Base-by-base conservation (phyloP, 2,329 filamentous ascomycete genomes). In the Verticillium nonalfalfae region DNA sequence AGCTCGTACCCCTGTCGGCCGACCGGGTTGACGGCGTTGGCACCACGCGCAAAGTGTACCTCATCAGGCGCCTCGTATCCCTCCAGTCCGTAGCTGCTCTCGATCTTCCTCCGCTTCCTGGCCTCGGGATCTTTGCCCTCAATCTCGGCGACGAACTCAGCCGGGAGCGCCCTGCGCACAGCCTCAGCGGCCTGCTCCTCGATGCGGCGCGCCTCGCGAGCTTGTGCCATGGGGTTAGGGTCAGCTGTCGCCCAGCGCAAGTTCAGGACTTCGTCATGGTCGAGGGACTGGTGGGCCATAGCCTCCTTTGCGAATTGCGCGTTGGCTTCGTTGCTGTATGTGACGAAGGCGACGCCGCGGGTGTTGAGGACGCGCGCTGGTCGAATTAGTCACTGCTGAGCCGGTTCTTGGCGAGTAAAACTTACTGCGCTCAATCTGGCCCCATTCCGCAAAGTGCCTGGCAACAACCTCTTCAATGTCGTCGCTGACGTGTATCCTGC, bases 101-200 rank as follows among this genome's bases (percentile, higher is more conserved):
- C 92, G 33, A 97, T 87, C 76, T 91, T 96, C 74, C 94, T 86
- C 69, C 93, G 83, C 79, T 97, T 98, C 71, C 88, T 84, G 50
- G 93, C 90, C 68, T 93, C 91, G 0, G 91, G 90, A 66, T 97
- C 92, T 58, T 91, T 86, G 15, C 95, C 95, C 74, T 99, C 95
- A 57, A 99, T 88, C 78, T 99, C 93, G 0, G 93, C 92, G 0
- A 99, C 88, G 66, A 95, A 98, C 34, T 93, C 91, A 0, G 90
- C 92, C 0, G 95, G 95, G 4, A 99, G 79, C 0, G 95, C 94
- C 66, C 90, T 83, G 18, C 95, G 82, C 61, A 99, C 92, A 1
- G 95, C 96, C 70, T 97, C 95, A 0, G 95, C 95, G 1, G 95
- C 95, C 74, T 99, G 95, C 72, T 99, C 95, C 72, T 99, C 95